Conservation (phyloP, 768 basidiomycete species). For the Hygrophoropsis aurantiaca region DNA sequence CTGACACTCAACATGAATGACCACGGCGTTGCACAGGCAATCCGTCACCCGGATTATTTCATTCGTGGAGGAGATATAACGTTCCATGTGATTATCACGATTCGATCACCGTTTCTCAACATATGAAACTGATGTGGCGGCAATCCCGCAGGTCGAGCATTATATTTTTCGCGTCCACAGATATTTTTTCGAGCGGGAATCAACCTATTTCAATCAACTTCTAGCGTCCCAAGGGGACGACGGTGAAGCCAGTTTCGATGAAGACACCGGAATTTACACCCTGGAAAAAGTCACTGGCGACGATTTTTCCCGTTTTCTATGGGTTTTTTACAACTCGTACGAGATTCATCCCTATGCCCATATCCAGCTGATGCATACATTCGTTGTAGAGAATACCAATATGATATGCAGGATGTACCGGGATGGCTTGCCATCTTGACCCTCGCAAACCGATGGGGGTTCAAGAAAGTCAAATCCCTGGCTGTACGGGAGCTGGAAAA, state of each 20-base stretch:
- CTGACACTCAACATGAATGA: background rate
- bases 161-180: conserved; percentile 33
- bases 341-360: conserved; percentile 10
- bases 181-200: conserved; percentile 38
- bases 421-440: conserved; percentile 57
- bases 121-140: background rate
- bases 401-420: conserved; percentile 47
- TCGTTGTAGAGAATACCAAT: conserved; percentile 47
- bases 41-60: conserved; percentile 42
- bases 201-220: conserved; percentile 25
- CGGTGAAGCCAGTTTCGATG: conserved; percentile 4
- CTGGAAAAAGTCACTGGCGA: conserved; percentile 25
- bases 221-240: conserved; percentile 15
- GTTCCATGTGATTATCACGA: conserved; percentile 50
- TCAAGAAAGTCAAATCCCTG: conserved; percentile 47
- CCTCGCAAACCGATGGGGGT: conserved; percentile 56
- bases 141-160: conserved; percentile 29
- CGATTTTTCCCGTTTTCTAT: conserved; percentile 48
- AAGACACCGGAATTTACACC: conserved; percentile 6
- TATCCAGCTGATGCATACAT: background rate
- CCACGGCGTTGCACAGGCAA: conserved; percentile 16
- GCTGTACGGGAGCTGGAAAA: conserved; percentile 58
- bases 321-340: conserved; percentile 60
- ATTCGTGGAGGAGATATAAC: conserved; percentile 53
- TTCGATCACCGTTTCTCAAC: background rate